Evolutionary conservation across 139 green algal genomes (phyloP).

Genomic region (Pedinophyceae sp.): DNA sequence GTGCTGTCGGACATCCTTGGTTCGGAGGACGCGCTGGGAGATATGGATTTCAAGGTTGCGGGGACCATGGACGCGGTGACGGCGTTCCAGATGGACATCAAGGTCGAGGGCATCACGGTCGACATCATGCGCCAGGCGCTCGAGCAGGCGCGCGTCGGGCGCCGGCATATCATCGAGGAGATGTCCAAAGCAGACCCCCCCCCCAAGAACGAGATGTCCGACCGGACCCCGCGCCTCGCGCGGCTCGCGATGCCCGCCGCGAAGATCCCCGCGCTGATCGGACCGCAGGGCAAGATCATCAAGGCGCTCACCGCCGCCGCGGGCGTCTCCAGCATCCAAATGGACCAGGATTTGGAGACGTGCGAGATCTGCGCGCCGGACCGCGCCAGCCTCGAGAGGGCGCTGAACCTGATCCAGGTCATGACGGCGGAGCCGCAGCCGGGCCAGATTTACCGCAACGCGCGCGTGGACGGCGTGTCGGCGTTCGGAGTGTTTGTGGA

Average conservation of each 20-base stretch:
- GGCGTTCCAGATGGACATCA: slow-evolving; percentile 97
- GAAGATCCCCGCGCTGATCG: slow-evolving; percentile 60
- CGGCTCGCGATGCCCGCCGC: slow-evolving; percentile 15
- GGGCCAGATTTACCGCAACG: slow-evolving; percentile 16
- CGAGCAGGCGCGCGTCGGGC: slow-evolving; percentile 33
- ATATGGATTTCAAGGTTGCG: slow-evolving; percentile 99
- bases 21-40: slow-evolving; percentile 80
- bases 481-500: slow-evolving; percentile 36
- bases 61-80: slow-evolving; percentile 44
- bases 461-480: slow-evolving; percentile 16
- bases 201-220: slow-evolving; percentile 29
- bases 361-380: not conserved
- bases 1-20: slow-evolving; percentile 93
- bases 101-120: slow-evolving; percentile 86
- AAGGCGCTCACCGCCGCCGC: slow-evolving; percentile 21
- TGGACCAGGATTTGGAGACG: not conserved
- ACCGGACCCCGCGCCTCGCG: slow-evolving; percentile 42
- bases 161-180: slow-evolving; percentile 55
- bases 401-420: not conserved
- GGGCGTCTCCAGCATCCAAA: not conserved
- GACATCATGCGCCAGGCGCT: slow-evolving; percentile 78
- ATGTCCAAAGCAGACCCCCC: slow-evolving; percentile 54
- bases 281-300: slow-evolving; percentile 59
- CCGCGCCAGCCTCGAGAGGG: not conserved
- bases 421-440: not conserved